These are phyloP conservation scores for Alternaria viburni DNA, from an alignment of 2,329 filamentous ascomycete genomes.

Conservation along the genomic window DNA sequence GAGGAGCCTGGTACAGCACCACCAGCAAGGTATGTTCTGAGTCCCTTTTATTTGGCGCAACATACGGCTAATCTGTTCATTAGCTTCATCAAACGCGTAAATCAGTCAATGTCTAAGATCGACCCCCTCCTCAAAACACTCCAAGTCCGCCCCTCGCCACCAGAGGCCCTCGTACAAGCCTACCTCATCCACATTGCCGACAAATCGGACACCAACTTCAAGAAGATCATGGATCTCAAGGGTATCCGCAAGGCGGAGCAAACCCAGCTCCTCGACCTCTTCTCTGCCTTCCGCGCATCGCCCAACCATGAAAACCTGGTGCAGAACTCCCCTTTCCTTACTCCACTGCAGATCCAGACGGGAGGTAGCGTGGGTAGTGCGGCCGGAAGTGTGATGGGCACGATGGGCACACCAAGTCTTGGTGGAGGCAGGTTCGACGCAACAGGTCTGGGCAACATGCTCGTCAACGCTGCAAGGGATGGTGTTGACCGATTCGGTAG, in stretches of 20 bases:
- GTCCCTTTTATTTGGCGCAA: not conserved
- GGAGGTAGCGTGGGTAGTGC: constrained; percentile 51
- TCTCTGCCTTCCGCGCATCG: constrained; percentile 79
- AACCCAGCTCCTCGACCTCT: constrained; percentile 81
- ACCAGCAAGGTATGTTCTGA: constrained; percentile 52
- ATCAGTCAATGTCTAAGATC: constrained; percentile 81
- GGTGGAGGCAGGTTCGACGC: constrained; percentile 71
- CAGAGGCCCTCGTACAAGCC: constrained; percentile 93
- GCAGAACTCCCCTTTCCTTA: constrained; percentile 44
- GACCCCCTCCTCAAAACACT: constrained; percentile 95
- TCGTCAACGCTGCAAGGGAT: constrained; percentile 87
- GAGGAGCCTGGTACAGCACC: constrained; percentile 64
- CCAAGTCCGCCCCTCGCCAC: constrained; percentile 88
- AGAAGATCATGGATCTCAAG: constrained; percentile 94
- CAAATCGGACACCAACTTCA: constrained; percentile 91
- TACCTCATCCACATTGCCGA: constrained; percentile 98
- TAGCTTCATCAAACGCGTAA: constrained; percentile 85
- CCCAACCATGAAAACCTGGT: constrained; percentile 70
- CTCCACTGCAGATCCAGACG: constrained; percentile 42
- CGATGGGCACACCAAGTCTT: constrained; percentile 46
- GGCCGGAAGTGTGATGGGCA: constrained; percentile 47
- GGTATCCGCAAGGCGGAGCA: constrained; percentile 85
- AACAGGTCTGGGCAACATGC: constrained; percentile 79
- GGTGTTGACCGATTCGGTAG: constrained; percentile 79
- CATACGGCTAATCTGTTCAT: constrained; percentile 41